Conservation (phyloP, 768 basidiomycete genomes). For the Piloderma croceum region DNA sequence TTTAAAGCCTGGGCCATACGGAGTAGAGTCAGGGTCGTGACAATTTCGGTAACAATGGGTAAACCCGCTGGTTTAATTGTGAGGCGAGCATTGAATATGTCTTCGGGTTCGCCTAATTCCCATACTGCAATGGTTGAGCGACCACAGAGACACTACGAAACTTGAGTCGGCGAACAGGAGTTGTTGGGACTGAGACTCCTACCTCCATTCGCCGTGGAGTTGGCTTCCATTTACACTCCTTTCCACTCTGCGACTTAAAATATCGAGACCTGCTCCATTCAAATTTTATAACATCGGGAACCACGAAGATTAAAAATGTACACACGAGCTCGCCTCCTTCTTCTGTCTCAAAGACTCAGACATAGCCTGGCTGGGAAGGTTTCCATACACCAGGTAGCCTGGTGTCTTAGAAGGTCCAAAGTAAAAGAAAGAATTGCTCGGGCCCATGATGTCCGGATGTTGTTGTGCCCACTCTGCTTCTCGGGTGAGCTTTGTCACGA, state of each 20-base stretch:
- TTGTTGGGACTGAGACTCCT: slow-evolving; percentile 13
- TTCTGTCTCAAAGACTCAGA: slow-evolving; percentile 50
- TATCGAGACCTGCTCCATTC: slow-evolving; percentile 55
- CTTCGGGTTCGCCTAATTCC: slow-evolving; percentile 55
- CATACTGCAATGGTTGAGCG: slow-evolving; percentile 59
- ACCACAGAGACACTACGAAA: slow-evolving; percentile 55
- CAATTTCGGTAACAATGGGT: slow-evolving; percentile 64
- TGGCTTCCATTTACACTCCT: slow-evolving; percentile 73
- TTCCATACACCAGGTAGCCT: slow-evolving; percentile 68
- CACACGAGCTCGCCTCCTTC: slow-evolving; percentile 59
- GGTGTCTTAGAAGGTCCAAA: slow-evolving; percentile 59
- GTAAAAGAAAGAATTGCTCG: slow-evolving; percentile 70
- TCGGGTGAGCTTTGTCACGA: slow-evolving; percentile 58
- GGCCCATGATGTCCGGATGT: slow-evolving; percentile 72
- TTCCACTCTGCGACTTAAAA: slow-evolving; percentile 65
- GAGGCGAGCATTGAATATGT: slow-evolving; percentile 54
- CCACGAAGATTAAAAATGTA: slow-evolving; percentile 11
- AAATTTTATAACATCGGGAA: background rate
- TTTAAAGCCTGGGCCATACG: slow-evolving; percentile 58
- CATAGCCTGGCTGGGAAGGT: slow-evolving; percentile 55
- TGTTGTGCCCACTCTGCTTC: slow-evolving; percentile 63
- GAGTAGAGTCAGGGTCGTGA: slow-evolving; percentile 70
- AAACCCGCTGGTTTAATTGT: slow-evolving; percentile 55
- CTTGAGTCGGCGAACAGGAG: slow-evolving; percentile 2
- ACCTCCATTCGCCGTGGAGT: slow-evolving; percentile 65